A percentile compares a stretch with the other conserved stretches of the same genome.
These are phyloP conservation scores for Viola odorata DNA, from an alignment of 345 rosid species.

Conservation along the genomic window DNA sequence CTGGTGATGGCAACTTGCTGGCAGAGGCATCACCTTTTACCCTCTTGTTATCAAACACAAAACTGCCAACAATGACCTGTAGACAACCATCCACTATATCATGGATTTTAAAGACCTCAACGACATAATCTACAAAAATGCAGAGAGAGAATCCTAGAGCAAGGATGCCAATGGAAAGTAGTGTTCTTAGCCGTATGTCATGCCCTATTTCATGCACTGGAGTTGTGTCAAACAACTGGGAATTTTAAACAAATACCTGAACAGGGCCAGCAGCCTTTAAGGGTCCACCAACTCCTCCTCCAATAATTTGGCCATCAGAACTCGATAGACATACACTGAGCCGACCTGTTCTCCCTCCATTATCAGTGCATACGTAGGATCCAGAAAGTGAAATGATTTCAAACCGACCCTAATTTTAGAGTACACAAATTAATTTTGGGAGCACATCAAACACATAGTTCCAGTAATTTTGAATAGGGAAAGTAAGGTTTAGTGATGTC, in stretches of 20 bases:
- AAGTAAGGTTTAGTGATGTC: too few relatives aligned
- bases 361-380: constrained; percentile 65
- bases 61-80: constrained; percentile 71
- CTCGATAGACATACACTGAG: constrained; percentile 73
- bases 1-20: constrained; percentile 48
- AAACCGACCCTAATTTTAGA: constrained; percentile 61
- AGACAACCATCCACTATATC: constrained; percentile 3
- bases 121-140: neutral
- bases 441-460: neutral
- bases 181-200: neutral
- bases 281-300: constrained; percentile 90
- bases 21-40: constrained; percentile 49
- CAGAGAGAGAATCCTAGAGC: neutral
- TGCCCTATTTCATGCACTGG: neutral
- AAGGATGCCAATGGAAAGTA: neutral
- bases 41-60: constrained; percentile 43
- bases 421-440: neutral
- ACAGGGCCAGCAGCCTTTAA: constrained; percentile 88
- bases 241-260: constrained; percentile 44
- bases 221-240: neutral
- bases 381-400: constrained; percentile 84
- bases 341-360: constrained; percentile 78
- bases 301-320: constrained; percentile 71
- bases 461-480: too few relatives aligned
- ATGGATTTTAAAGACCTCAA: neutral